Percentiles rank a stretch among this genome's conserved stretches.
phyloP scores from a whole-genome alignment of 1,284 basidiomycete genomes.

The Phlebopus sp. region DNA sequence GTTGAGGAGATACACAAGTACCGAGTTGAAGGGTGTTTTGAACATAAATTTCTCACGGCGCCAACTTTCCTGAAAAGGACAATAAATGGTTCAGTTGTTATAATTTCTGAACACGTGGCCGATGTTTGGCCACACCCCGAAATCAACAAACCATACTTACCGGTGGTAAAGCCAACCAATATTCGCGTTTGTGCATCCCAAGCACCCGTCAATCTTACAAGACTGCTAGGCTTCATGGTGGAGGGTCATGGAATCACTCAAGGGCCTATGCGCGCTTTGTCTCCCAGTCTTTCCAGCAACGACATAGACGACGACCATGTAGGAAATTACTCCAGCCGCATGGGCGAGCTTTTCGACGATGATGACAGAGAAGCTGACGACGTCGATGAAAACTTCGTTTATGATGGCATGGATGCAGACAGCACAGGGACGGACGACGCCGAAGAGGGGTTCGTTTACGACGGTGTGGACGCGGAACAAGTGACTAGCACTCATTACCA shows the following conservation, averaged over 20 bases:
- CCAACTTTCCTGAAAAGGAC: too few relatives aligned
- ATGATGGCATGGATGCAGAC: constrained; percentile 41
- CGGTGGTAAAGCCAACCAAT: neutral
- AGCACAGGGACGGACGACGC: constrained; percentile 41
- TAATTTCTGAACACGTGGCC: constrained; percentile 21
- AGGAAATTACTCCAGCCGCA: constrained; percentile 67
- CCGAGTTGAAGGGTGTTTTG: too few relatives aligned
- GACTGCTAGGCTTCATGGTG: constrained; percentile 9
- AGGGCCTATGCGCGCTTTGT: constrained; percentile 2
- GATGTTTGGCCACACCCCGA: constrained; percentile 27
- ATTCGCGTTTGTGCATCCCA: neutral
- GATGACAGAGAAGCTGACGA: constrained; percentile 37
- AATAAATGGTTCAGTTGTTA: too few relatives aligned
- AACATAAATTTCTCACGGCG: too few relatives aligned
- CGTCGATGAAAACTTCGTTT: constrained; percentile 58
- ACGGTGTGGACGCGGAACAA: constrained; percentile 59
- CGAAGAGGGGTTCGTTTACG: constrained; percentile 69
- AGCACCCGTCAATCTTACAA: neutral
- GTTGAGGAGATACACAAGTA: too few relatives aligned
- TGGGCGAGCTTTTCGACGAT: constrained; percentile 68
- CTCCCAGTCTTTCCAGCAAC: constrained; percentile 26
- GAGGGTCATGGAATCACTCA: neutral
- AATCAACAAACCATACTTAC: constrained; percentile 20
- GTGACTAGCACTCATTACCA: constrained; percentile 49
- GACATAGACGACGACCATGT: constrained; percentile 32